Conservation (phyloP, 805 yeast genomes). For the Saccharomycopsis fibuligera region DNA sequence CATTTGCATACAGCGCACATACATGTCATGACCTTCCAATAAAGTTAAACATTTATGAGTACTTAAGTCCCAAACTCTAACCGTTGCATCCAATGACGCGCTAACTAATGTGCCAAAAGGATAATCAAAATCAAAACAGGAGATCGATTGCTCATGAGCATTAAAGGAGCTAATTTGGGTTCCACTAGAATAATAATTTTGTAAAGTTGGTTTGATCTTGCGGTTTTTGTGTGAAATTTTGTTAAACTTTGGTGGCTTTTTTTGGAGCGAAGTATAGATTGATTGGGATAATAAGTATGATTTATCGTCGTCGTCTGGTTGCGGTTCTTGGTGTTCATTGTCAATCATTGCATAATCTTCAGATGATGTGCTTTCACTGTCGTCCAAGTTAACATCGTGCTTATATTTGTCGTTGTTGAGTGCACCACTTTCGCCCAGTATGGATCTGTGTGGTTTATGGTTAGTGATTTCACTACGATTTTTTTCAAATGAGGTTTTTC, state of each 20-base stretch:
- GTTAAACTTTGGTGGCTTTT: constrained; percentile 27
- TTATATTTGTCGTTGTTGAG: background rate
- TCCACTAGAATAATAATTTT: constrained; percentile 58
- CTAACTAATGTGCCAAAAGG: constrained; percentile 76
- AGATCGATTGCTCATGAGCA: constrained; percentile 49
- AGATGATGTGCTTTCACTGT: constrained; percentile 9
- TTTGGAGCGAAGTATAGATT: constrained; percentile 38
- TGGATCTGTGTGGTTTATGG: background rate
- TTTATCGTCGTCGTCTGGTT: constrained; percentile 21
- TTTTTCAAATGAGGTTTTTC: background rate
- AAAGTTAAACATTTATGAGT: constrained; percentile 24
- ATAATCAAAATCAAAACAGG: constrained; percentile 59
- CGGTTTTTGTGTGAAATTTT: constrained; percentile 30
- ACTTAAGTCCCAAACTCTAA: constrained; percentile 78
- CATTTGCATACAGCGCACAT: constrained; percentile 55
- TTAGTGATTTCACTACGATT: background rate
- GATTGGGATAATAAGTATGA: constrained; percentile 37
- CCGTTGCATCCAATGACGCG: constrained; percentile 70
- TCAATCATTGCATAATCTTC: constrained; percentile 20
- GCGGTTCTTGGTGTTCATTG: constrained; percentile 7
- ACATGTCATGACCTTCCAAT: constrained; percentile 30
- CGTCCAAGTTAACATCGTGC: background rate
- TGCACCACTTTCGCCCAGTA: too few relatives aligned
- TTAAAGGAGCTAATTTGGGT: constrained; percentile 42
- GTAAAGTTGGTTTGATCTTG: constrained; percentile 55